Evolutionary conservation across 495 filamentous ascomycete genomes (phyloP).

Genomic region (Cenococcum geophilum): DNA sequence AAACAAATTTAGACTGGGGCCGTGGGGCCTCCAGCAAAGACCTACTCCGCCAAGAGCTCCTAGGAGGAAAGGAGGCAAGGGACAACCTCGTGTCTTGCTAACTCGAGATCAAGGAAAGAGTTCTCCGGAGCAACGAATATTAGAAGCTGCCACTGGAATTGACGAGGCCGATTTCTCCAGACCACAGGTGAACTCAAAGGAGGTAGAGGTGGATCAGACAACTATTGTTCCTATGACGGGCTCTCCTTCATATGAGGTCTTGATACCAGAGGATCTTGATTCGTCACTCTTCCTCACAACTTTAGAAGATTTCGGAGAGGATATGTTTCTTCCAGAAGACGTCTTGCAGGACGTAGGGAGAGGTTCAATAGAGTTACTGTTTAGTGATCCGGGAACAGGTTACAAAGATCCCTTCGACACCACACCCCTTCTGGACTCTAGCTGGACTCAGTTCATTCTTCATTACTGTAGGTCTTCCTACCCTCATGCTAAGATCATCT

Average conservation of each 20-base stretch:
- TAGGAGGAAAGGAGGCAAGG: background rate
- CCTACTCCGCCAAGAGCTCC: background rate
- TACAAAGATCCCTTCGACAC: background rate
- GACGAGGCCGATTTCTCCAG: no score
- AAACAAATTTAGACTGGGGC: background rate
- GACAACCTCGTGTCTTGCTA: no score
- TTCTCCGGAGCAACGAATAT: no score
- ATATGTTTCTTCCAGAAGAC: background rate
- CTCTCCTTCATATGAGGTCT: no score
- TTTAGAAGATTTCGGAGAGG: background rate
- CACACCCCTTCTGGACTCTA: background rate
- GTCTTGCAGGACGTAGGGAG: background rate
- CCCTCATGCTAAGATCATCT: no score
- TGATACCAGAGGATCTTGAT: no score
- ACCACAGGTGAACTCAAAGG: no score
- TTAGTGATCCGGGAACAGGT: background rate
- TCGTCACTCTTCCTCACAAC: background rate
- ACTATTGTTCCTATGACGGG: no score
- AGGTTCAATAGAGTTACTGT: background rate
- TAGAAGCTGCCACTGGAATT: no score
- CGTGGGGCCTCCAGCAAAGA: slow-evolving; percentile 1
- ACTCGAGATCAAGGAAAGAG: no score
- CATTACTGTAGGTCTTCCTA: background rate
- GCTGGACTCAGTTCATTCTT: background rate
- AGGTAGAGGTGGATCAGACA: no score